Base-by-base conservation (phyloP, 495 filamentous ascomycete species). In the Lindgomyces ingoldianus region DNA sequence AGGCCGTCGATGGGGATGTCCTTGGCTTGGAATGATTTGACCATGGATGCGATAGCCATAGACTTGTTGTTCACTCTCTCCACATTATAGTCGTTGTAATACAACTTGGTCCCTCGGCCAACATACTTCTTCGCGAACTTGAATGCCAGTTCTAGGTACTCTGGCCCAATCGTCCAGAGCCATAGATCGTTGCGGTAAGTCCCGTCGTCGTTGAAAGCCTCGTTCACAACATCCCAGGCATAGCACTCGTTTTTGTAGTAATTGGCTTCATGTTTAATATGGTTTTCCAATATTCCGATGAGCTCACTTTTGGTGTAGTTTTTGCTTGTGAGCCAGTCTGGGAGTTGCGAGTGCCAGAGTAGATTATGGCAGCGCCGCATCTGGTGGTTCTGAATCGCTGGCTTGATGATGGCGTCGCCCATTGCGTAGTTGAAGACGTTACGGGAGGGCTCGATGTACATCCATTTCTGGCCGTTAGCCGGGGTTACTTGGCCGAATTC, bases 71-170 rank as follows among this genome's bases (percentile, higher is more conserved):
- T 77, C 42, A 79, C 75, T 67, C 75, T 76, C 72, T 87, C 84
- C 65, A 87, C 81, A 72, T 83, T 83, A 77, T 86, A 87, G 76
- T 88, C 85, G 75, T 90, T 90, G 77, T 88, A 87, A 78, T 88
- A 90, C 33, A 84, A 79, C 71, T 82, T 83, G 19, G 74, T 75
- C 49, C 65, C 64, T 3, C 77, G 77, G 65, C 83, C 24, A 1
- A 33, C 78, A 61, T 79, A 82, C 25, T 69, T 63, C 24, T 57
- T 39, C 42, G 72, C 74, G 49, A 70, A 68, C 50, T 67, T 50
- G 64, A 74, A 77, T 0, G 75, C 75, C 24, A 68, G 54, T 36
- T 60, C 64, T 24, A 77, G 62, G 62, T 74, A 77, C 12, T 57
- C 62, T 6, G 54, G 41, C 18, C 75, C 75, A 47, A 75, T 73